phyloP scores from a whole-genome alignment of 768 basidiomycete species.

The Pleurotus citrinopileatus region DNA sequence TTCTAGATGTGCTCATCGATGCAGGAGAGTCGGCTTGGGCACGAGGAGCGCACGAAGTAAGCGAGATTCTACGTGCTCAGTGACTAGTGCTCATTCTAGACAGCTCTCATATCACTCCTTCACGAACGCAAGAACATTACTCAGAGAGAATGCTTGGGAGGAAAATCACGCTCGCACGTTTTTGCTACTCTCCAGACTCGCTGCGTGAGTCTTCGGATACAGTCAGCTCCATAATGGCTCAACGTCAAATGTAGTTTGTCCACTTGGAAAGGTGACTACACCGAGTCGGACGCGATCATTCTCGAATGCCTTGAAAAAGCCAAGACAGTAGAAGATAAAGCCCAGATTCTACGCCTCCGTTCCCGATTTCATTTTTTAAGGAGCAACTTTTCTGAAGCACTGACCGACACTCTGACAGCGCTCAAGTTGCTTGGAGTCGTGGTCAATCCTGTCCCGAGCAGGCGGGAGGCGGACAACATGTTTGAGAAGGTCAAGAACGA shows the following conservation, averaged over 20 bases:
- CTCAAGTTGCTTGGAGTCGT: constrained; percentile 62
- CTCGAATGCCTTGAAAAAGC: constrained; percentile 51
- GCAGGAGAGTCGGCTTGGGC: constrained; percentile 72
- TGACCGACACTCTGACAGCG: constrained; percentile 57
- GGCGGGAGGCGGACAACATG: constrained; percentile 55
- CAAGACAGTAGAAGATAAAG: constrained; percentile 51
- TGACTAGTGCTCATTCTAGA: background rate
- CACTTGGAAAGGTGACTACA: constrained; percentile 66
- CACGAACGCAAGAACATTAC: constrained; percentile 52
- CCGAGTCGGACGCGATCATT: constrained; percentile 48
- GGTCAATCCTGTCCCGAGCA: constrained; percentile 49
- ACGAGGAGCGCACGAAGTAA: constrained; percentile 73
- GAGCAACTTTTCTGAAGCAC: constrained; percentile 51
- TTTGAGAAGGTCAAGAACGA: constrained; percentile 72
- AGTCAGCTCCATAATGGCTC: background rate
- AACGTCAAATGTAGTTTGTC: constrained; percentile 37
- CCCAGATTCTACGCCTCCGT: constrained; percentile 52
- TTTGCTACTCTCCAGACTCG: constrained; percentile 51
- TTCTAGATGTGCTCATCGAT: constrained; percentile 58
- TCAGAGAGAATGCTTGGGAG: constrained; percentile 53
- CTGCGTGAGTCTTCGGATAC: constrained; percentile 44
- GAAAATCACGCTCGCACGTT: constrained; percentile 46
- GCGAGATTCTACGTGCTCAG: background rate
- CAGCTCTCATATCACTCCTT: constrained; percentile 66
- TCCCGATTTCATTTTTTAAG: constrained; percentile 65